Conservation (phyloP, 257 asterid genomes). For the Jaltomata sinuosa region DNA sequence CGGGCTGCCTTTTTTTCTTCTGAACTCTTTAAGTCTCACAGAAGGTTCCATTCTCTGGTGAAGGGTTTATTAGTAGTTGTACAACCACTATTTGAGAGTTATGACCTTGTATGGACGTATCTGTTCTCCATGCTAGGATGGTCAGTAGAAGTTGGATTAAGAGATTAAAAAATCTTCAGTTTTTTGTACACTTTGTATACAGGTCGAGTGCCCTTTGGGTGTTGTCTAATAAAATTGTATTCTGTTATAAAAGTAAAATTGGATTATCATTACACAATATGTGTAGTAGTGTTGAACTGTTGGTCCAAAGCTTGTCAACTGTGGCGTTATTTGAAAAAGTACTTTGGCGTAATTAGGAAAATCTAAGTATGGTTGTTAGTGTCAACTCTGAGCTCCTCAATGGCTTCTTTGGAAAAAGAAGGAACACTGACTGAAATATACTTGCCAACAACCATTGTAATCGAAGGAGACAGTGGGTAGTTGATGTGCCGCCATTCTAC, state of each 20-base stretch:
- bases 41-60: not conserved
- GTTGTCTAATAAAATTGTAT: not conserved
- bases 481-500: too few relatives aligned
- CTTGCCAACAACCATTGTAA: not conserved
- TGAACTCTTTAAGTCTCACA: not conserved
- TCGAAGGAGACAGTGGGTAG: not conserved
- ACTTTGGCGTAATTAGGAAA: not conserved
- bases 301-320: not conserved
- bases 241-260: not conserved
- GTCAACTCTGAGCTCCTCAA: not conserved
- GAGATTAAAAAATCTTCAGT: not conserved
- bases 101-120: not conserved
- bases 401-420: not conserved
- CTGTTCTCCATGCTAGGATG: not conserved
- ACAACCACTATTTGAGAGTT: not conserved
- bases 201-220: not conserved
- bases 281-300: not conserved
- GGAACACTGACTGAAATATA: not conserved
- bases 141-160: not conserved
- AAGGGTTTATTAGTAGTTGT: not conserved
- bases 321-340: not conserved
- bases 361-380: not conserved
- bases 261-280: not conserved
- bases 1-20: too few relatives aligned
- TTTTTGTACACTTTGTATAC: not conserved